These are phyloP conservation scores for Helicosporidium sp. DNA, from an alignment of 139 green algal genomes.

Conservation along the genomic window DNA sequence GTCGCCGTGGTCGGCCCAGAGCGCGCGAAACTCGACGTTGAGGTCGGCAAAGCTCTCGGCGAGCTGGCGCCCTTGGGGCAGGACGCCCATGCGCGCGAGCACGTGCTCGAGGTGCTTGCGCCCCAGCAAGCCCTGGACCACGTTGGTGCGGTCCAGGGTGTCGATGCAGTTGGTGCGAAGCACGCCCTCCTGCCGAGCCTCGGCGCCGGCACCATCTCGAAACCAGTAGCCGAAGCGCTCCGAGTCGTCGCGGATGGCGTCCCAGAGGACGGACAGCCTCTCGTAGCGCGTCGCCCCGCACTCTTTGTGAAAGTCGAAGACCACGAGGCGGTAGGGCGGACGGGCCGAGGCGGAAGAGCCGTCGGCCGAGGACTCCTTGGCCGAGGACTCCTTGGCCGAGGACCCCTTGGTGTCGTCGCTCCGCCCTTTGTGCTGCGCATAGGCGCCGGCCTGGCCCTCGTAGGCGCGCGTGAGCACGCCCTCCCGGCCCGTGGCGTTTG, in stretches of 20 bases:
- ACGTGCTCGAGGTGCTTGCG: conserved; percentile 35
- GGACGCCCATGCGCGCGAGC: conserved; percentile 34
- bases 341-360: conserved; percentile 1
- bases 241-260: conserved; percentile 15
- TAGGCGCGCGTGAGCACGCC: conserved; percentile 31
- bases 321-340: conserved; percentile 22
- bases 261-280: conserved; percentile 45
- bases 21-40: conserved; percentile 46
- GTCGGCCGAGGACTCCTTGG: not conserved
- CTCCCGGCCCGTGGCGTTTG: conserved; percentile 60
- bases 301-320: conserved; percentile 75
- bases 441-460: conserved; percentile 1
- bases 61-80: conserved; percentile 25
- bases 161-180: conserved; percentile 58
- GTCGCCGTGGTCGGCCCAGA: conserved; percentile 80
- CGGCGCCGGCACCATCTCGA: conserved; percentile 1
- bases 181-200: conserved; percentile 27
- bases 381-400: too few relatives aligned
- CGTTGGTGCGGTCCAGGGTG: conserved; percentile 55
- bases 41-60: conserved; percentile 16
- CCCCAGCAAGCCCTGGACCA: conserved; percentile 60
- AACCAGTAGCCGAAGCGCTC: conserved; percentile 12
- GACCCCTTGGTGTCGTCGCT: too few relatives aligned
- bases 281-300: conserved; percentile 55
- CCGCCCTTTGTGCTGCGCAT: too few relatives aligned